A percentile compares a stretch with the other conserved stretches of the same genome.
phyloP scores from a whole-genome alignment of 2,329 filamentous ascomycete genomes.

The Gaeumannomyces tritici region DNA sequence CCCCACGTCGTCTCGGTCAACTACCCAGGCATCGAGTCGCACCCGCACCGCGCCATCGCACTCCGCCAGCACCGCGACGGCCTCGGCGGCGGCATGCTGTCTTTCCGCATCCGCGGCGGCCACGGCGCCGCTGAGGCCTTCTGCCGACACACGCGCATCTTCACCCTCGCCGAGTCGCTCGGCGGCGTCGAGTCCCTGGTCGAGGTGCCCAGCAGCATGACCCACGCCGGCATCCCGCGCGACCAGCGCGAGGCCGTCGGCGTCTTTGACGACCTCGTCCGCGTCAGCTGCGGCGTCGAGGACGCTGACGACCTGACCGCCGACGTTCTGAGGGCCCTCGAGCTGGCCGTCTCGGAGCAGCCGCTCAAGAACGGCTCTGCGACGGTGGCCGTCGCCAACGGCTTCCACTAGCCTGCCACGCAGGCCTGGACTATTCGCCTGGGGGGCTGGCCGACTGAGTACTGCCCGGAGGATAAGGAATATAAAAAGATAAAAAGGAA shows the following conservation, averaged over 20 bases:
- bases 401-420: background rate
- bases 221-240: conserved; percentile 86
- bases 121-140: conserved; percentile 80
- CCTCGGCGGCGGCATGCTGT: conserved; percentile 95
- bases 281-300: conserved; percentile 90
- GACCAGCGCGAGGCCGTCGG: conserved; percentile 87
- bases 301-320: conserved; percentile 74
- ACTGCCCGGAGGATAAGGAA: background rate
- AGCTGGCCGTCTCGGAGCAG: conserved; percentile 50
- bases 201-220: conserved; percentile 92
- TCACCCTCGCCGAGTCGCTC: conserved; percentile 85
- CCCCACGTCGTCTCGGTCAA: conserved; percentile 82
- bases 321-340: conserved; percentile 73
- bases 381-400: background rate
- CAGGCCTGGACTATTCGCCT: background rate
- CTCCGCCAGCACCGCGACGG: conserved; percentile 86
- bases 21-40: conserved; percentile 84
- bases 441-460: background rate
- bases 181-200: conserved; percentile 84
- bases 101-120: conserved; percentile 86
- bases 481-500: background rate
- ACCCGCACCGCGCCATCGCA: conserved; percentile 78
- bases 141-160: conserved; percentile 82
- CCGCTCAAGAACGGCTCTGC: background rate
- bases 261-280: conserved; percentile 88